Conservation (phyloP, 768 basidiomycete genomes). For the Russula emetica region DNA sequence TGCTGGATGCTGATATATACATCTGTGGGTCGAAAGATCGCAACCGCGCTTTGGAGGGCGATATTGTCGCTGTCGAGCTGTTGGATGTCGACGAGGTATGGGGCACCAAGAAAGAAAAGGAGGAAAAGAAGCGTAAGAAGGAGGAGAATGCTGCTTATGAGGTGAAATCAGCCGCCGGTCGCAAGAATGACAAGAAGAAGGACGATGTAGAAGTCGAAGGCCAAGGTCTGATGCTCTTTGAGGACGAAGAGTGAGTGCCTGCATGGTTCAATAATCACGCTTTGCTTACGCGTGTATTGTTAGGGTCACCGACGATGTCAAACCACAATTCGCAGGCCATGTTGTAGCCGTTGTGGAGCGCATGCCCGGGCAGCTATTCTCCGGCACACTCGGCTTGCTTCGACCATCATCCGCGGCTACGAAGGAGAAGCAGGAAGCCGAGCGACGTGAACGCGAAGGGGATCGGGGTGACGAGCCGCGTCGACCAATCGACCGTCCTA, state of each 20-base stretch:
- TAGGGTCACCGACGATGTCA: conserved; percentile 95
- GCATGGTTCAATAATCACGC: conserved; percentile 2
- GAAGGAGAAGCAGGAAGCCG: conserved; percentile 98
- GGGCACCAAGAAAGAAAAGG: conserved; percentile 99
- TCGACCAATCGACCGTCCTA: conserved; percentile 84
- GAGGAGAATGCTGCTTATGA: conserved; percentile 98
- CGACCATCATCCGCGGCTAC: conserved; percentile 96
- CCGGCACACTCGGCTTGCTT: conserved; percentile 90
- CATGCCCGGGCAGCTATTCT: conserved; percentile 98
- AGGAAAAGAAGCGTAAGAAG: conserved; percentile 99
- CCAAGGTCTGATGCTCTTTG: conserved; percentile 92
- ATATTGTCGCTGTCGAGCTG: conserved; percentile 96
- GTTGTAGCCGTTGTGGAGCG: conserved; percentile 99
- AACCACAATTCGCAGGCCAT: conserved; percentile 97
- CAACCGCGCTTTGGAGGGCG: conserved; percentile 96
- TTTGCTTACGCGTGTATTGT: conserved; percentile 25
- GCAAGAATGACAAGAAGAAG: conserved; percentile 99
- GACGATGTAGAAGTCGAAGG: conserved; percentile 99
- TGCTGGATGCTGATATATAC: conserved; percentile 97
- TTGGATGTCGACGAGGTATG: conserved; percentile 97
- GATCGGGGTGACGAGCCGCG: conserved; percentile 82
- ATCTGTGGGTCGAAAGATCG: conserved; percentile 99
- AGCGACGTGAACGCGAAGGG: conserved; percentile 94
- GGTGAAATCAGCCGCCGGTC: conserved; percentile 61
- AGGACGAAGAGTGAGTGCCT: conserved; percentile 83